phyloP scores from a whole-genome alignment of 2,329 filamentous ascomycete genomes.

The Neofusicoccum kwambonambiense region DNA sequence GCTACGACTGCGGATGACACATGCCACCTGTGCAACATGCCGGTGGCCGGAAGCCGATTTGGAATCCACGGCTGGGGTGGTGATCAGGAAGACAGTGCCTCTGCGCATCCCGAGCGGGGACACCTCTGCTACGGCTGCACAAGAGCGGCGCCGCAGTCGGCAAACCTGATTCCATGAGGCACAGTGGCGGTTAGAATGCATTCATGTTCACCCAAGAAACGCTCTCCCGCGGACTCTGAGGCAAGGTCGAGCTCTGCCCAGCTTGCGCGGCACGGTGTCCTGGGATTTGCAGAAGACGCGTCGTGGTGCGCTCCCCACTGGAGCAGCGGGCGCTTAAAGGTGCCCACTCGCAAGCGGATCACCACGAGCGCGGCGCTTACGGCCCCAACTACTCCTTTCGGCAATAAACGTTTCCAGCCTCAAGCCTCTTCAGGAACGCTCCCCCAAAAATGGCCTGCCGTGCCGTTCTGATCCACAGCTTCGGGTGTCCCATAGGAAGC shows the following conservation, averaged over 20 bases:
- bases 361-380: constrained; percentile 10
- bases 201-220: background rate
- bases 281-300: background rate
- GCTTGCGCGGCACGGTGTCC: background rate
- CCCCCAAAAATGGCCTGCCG: background rate
- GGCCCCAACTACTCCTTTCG: background rate
- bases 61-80: constrained; percentile 61
- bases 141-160: constrained; percentile 9
- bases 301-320: background rate
- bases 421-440: background rate
- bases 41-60: constrained; percentile 62
- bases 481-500: background rate
- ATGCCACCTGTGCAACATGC: constrained; percentile 70
- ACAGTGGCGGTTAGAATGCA: background rate
- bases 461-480: background rate
- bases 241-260: background rate
- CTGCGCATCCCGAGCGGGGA: background rate
- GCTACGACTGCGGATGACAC: constrained; percentile 26
- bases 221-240: background rate
- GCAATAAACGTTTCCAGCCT: background rate
- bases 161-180: constrained; percentile 9
- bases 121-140: constrained; percentile 17
- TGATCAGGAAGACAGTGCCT: constrained; percentile 37
- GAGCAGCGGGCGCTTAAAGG: background rate
- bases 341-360: background rate